Evolutionary conservation across 768 basidiomycete genomes (phyloP), one percentile per base, ranked within the genome.

Genomic region (Kwoniella sp.): DNA sequence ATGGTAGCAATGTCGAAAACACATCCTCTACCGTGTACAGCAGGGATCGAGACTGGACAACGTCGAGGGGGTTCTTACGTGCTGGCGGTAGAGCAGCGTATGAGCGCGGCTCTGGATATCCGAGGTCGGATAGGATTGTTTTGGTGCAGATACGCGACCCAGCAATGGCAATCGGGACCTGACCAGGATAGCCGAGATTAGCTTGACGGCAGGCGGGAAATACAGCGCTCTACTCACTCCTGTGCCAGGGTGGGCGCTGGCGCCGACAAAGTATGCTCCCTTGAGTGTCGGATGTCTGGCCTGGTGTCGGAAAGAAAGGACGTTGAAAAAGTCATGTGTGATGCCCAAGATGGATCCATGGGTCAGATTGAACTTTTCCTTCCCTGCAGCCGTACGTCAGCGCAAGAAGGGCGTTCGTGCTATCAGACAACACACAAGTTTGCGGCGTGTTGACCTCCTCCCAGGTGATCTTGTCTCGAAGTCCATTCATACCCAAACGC

Each of bases 201-300:
- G 36, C 4, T 37, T 23, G 9, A 32, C n/a, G n/a, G n/a, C n/a
- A n/a, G n/a, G n/a, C n/a, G n/a, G n/a, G 57, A 40, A 52, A 41
- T 29, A 29, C 38, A 46, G 22, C n/a, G 12, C 15, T 0, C 27
- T 5, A 59, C 62, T 57, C 39, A 65, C 65, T 26, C 75, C 77
- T 10, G 77, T 78, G 34, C 77, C 77, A 1, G 77, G 77, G 56
- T 78, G 77, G 12, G 75, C 73, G 23, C 72, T 74, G 1, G 77
- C 77, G n/a, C 77, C 77, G 26, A 78, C 77, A 50, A 77, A 77
- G 63, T 76, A 78, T 10, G 75, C 67, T 27, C 65, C 67, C 48
- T 71, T 63, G 55, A 76, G 43, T 17, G 59, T 58, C 14, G 70
- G 65, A 63, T 75, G 71, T 28, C 69, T 52, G 3, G 75, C 55